Base-by-base conservation (phyloP, 1,284 basidiomycete species). In the Cutaneotrichosporon cyanovorans region DNA sequence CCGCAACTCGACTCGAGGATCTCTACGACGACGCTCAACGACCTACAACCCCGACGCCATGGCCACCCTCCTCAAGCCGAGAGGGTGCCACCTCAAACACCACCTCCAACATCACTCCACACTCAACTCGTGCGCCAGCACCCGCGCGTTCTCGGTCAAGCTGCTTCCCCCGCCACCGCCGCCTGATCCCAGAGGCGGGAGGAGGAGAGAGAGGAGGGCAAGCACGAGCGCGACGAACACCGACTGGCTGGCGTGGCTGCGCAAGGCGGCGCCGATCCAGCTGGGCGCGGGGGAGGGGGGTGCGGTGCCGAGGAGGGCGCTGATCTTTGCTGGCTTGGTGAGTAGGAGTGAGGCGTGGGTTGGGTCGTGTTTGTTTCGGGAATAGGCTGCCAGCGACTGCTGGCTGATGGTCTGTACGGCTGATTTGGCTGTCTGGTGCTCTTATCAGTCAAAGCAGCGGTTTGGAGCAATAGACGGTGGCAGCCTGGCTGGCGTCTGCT, bases 291-390 rank as follows among this genome's bases (percentile, higher is more conserved):
- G 37, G 19, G 46, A 45, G 9, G 45, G 37, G 19, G 46, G 42
- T 22, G 40, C 42, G 19, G 45, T 37, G n/a, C 50, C 42, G 8
- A 14, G 33, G 9, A 42, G 48, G 14, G 67, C 67, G 0, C 55
- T 71, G 34, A 53, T 71, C 20, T 67, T 71, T 42, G 63, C 67
- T 40, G 69, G 69, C 46, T 57, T 71, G 15, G 69, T 71, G 42
- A 50, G 68, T 63, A n/a, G n/a, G n/a, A n/a, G n/a, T n/a, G n/a
- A n/a, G n/a, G n/a, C n/a, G n/a, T n/a, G n/a, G n/a, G n/a, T n/a
- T n/a, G n/a, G n/a, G n/a, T n/a, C n/a, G n/a, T n/a, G n/a, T n/a
- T n/a, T n/a, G n/a, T n/a, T n/a, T n/a, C n/a, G n/a, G n/a, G n/a
- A n/a, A n/a, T n/a, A n/a, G n/a, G n/a, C n/a, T n/a, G n/a, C n/a